Percentiles rank a stretch among this genome's conserved stretches.
Evolutionary conservation across 2,329 filamentous ascomycete species (phyloP).

Genomic region (Amylocarpus encephaloides): DNA sequence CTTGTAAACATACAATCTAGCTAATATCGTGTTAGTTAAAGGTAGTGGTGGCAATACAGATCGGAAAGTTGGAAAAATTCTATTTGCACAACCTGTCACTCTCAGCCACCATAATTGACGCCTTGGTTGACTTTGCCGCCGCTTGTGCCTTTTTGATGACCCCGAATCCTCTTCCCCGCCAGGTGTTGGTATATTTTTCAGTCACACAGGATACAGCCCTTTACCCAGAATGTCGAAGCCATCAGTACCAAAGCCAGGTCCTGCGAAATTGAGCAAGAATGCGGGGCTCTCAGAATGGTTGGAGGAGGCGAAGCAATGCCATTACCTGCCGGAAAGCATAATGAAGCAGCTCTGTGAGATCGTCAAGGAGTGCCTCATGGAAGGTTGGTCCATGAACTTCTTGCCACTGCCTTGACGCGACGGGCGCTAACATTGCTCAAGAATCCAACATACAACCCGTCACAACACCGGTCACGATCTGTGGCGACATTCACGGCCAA

Average conservation of each 20-base stretch:
- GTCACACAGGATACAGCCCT: background rate
- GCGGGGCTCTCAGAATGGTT: conserved; percentile 94
- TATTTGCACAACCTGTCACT: too few species aligned
- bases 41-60: too few species aligned
- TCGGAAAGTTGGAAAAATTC: too few species aligned
- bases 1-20: too few species aligned
- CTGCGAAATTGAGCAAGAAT: conserved; percentile 75
- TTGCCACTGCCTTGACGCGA: background rate
- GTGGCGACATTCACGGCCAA: conserved; percentile 96
- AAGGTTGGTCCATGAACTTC: conserved; percentile 55
- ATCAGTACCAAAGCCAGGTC: conserved; percentile 78
- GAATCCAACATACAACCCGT: conserved; percentile 99
- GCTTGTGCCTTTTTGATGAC: too few species aligned
- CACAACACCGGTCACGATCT: conserved; percentile 90
- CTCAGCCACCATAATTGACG: too few species aligned
- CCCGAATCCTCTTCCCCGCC: too few species aligned
- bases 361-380: conserved; percentile 98
- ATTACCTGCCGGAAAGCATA: conserved; percentile 88
- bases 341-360: conserved; percentile 99
- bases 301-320: conserved; percentile 92
- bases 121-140: too few species aligned
- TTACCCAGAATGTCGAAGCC: conserved; percentile 13
- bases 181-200: background rate
- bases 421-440: conserved; percentile 34
- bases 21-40: too few species aligned